These are phyloP conservation scores for Pezicula rhizophila DNA, from an alignment of 2,329 filamentous ascomycete species.

Conservation along the genomic window DNA sequence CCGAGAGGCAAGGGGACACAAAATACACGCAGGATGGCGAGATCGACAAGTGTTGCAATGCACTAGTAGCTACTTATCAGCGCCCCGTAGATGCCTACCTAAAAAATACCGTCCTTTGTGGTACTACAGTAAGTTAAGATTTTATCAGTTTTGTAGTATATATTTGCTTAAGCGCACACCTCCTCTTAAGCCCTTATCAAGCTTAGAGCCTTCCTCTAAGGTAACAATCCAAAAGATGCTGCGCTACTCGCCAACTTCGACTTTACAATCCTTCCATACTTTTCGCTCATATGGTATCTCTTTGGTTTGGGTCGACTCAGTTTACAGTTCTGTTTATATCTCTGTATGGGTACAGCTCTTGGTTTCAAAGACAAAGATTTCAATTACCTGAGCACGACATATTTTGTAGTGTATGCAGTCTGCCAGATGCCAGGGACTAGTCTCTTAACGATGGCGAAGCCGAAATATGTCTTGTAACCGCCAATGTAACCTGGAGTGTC, in stretches of 20 bases:
- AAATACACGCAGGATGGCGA: no score
- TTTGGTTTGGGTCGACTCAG: slow-evolving; percentile 39
- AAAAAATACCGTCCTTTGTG: no score
- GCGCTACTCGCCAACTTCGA: slow-evolving; percentile 33
- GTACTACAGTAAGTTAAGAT: no score
- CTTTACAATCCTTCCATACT: slow-evolving; percentile 36
- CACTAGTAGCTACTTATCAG: no score
- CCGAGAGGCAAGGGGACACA: no score
- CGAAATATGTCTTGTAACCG: slow-evolving; percentile 36
- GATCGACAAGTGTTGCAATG: no score
- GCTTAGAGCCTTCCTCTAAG: slow-evolving; percentile 6
- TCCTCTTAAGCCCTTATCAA: not conserved
- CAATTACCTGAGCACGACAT: slow-evolving; percentile 34
- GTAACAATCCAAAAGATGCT: slow-evolving; percentile 3
- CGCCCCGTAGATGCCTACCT: no score
- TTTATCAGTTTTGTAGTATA: no score
- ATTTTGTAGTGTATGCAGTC: slow-evolving; percentile 36
- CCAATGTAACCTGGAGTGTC: slow-evolving; percentile 37
- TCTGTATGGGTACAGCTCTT: slow-evolving; percentile 32
- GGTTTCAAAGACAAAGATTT: slow-evolving; percentile 32
- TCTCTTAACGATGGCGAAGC: slow-evolving; percentile 30
- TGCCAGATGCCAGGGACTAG: slow-evolving; percentile 39
- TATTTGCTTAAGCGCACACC: no score
- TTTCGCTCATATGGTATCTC: slow-evolving; percentile 41
- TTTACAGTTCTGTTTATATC: slow-evolving; percentile 35